Base-by-base conservation (phyloP, 1,284 basidiomycete genomes). In the Cryptococcus sp. region DNA sequence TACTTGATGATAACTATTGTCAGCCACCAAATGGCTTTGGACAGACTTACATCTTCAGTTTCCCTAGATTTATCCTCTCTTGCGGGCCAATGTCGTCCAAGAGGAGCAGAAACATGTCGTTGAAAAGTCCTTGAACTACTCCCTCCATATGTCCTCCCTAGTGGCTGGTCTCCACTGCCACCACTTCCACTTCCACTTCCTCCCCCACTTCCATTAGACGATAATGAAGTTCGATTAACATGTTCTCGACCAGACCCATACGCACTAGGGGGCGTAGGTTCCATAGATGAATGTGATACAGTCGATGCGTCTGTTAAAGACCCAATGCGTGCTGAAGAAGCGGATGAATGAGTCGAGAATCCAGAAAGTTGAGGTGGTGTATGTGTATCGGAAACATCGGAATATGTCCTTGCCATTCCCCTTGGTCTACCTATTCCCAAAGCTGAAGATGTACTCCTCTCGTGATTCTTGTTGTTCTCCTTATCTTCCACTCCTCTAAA, bases 91-190 rank as follows among this genome's bases (percentile, higher is more conserved):
- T 25, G 37, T 7, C 63, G 52, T 22, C 55, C 40, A 19, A 66
- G 34, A 4, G 68, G 66, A 4, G 66, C 68, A 16, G 68, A 70
- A 1, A 70, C 66, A 11, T 67, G 63, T 16, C 68, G 41, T 22
- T 63, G 58, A 40, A 66, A 64, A 11, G 49, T 49, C 9, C 67
- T 42, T 2, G 36, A 5, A 4, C 7, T 7, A 28, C 34, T 48
- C 2, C 51, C 54, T 19, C 57, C 57, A 36, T 59, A 56, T n/a
- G 52, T 55, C 21, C 53, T 55, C n/a, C 52, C 50, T 25, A 43
- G 46, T 10, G 37, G 39, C 41, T 21, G 13, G 39, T 41, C 46
- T 14, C 43, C 44, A 45, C 41, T 46, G 9, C 47, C 43, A 21
- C 43, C 34, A 18, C 42, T 50, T 18, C 36, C 44, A 4, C 47